phyloP scores from a whole-genome alignment of 306 rosid species.

The Senna tora region DNA sequence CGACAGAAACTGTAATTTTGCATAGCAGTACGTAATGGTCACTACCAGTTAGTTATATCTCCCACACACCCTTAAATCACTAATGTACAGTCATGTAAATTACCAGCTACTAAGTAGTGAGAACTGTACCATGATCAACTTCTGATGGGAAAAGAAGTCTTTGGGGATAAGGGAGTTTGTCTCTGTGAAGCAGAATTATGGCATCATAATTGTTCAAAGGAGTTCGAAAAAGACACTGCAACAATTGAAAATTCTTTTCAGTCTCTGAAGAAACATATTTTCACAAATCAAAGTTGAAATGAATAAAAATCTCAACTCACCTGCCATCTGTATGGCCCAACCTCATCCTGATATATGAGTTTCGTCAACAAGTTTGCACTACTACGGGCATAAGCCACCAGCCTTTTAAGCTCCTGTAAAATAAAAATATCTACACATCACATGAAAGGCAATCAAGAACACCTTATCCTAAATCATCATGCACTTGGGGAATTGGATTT shows the following conservation, averaged over 20 bases:
- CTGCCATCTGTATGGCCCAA: slow-evolving; percentile 81
- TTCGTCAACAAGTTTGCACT: slow-evolving; percentile 75
- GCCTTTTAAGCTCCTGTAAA: slow-evolving; percentile 78
- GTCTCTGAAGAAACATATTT: slow-evolving; percentile 22
- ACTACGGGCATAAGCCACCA: slow-evolving; percentile 89
- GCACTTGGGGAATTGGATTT: neutral
- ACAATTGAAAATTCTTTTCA: slow-evolving; percentile 30
- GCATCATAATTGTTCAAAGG: slow-evolving; percentile 93
- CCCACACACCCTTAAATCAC: slow-evolving; percentile 7
- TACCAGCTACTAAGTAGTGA: slow-evolving; percentile 21
- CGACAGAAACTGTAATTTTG: slow-evolving; percentile 23
- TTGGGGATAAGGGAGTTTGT: slow-evolving; percentile 80
- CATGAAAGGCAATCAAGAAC: slow-evolving; percentile 18
- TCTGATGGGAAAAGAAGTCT: slow-evolving; percentile 91
- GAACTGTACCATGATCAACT: slow-evolving; percentile 62
- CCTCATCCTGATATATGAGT: slow-evolving; percentile 63
- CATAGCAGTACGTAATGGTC: slow-evolving; percentile 6
- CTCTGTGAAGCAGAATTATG: slow-evolving; percentile 81
- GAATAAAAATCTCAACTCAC: slow-evolving; percentile 39
- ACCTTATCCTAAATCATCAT: slow-evolving; percentile 8
- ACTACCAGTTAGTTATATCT: slow-evolving; percentile 11
- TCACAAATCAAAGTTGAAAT: slow-evolving; percentile 1
- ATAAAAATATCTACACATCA: slow-evolving; percentile 24
- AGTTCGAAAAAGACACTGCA: slow-evolving; percentile 88
- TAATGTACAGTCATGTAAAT: slow-evolving; percentile 2